Base-by-base conservation (phyloP, 2,329 filamentous ascomycete species). In the Cadophora sp. region DNA sequence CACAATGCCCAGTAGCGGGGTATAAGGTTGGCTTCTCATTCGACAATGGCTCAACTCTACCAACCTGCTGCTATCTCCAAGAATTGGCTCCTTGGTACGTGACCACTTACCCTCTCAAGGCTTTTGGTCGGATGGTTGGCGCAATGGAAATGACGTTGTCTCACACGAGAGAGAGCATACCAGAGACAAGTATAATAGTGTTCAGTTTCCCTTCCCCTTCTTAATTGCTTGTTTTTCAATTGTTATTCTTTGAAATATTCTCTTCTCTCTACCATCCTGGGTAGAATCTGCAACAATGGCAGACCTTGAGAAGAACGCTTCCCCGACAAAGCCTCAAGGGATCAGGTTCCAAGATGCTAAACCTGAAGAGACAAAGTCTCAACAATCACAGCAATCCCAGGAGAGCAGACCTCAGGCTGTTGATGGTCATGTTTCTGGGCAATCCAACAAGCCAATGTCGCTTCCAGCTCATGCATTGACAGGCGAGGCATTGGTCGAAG, bases 401-500 rank as follows among this genome's bases (percentile, higher is more conserved):
- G 34, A 59, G 14, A 59, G 34, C 34, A 59, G 24, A 22, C n/a
- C 62, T n/a, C 62, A 26, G 16, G 62, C 50, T 24, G 37, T 43
- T 24, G 37, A 64, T 6, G 80, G 0, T 80, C 81, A 82, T 73
- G 77, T 78, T 34, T 82, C 82, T 31, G 82, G 81, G 26, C 82
- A 83, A 73, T 76, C 80, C 26, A 84, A 84, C 72, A 83, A 81
- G 69, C 86, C 85, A 43, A 79, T 92, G 48, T 85, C 87, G 9
- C 80, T 82, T 40, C 89, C 89, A 16, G 88, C 90, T 8, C 90
- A 93, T 76, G 82, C 86, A 56, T 81, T 93, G 61, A 77, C 82
- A n/a, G 81, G 81, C 73, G 80, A 83, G 24, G 78, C 83, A 37
- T 83, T 89, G 40, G 79, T 85, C 37, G 77, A 82, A 22, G 85